Conservation (phyloP, 768 basidiomycete genomes). For the Phanerodontia chrysosporium region DNA sequence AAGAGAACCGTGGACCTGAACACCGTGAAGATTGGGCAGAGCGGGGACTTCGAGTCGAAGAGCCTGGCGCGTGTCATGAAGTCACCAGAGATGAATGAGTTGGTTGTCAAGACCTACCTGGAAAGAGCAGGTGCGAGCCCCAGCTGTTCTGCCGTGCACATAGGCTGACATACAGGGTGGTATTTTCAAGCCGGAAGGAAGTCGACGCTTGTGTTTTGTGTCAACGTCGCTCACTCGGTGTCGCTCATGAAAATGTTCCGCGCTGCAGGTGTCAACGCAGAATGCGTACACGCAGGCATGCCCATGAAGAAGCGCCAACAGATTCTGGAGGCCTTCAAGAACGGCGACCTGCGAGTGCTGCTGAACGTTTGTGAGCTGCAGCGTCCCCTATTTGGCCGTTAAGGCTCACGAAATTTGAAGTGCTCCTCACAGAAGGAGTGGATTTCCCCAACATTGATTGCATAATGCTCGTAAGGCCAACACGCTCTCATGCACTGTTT, state of each 20-base stretch:
- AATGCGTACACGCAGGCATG: constrained; percentile 71
- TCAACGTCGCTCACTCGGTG: constrained; percentile 76
- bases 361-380: constrained; percentile 77
- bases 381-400: background rate
- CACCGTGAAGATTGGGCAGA: constrained; percentile 58
- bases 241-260: constrained; percentile 71
- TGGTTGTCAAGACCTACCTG: constrained; percentile 82
- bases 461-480: constrained; percentile 84
- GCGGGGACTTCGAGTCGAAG: constrained; percentile 78
- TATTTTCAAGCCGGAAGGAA: constrained; percentile 48
- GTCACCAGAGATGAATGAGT: constrained; percentile 66
- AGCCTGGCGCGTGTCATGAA: constrained; percentile 82
- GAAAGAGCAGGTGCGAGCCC: constrained; percentile 61
- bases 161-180: too few species aligned
- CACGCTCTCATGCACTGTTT: constrained; percentile 83
- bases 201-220: constrained; percentile 92
- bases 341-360: constrained; percentile 75
- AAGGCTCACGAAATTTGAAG: constrained; percentile 30
- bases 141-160: too few species aligned
- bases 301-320: constrained; percentile 56
- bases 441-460: constrained; percentile 96
- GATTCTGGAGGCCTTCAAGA: constrained; percentile 62
- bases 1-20: constrained; percentile 67
- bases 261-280: constrained; percentile 75
- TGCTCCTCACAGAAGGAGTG: constrained; percentile 88